Percentiles rank a stretch among this genome's conserved stretches.
Evolutionary conservation across 495 filamentous ascomycete species (phyloP).

Genomic region (Cryomyces minteri): DNA sequence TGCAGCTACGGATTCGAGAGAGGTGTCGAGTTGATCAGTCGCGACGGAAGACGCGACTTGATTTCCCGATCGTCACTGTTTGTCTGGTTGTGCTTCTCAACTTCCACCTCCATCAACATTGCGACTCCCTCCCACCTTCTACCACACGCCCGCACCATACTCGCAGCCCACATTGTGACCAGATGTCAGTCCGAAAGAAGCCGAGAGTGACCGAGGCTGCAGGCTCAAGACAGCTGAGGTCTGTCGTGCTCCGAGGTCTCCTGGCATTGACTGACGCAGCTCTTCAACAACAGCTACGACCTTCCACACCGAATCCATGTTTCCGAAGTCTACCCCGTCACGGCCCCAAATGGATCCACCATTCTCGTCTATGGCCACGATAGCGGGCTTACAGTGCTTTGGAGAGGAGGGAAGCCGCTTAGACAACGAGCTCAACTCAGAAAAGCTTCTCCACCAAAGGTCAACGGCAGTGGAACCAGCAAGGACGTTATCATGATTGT

Average conservation of each 20-base stretch:
- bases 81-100: no score
- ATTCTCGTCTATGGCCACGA: constrained; percentile 72
- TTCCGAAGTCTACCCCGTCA: constrained; percentile 56
- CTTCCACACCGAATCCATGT: constrained; percentile 55
- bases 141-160: no score
- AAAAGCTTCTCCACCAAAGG: constrained; percentile 18
- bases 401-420: constrained; percentile 59
- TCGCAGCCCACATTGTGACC: no score
- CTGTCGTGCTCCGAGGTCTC: neutral
- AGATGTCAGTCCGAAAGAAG: no score
- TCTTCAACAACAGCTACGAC: constrained; percentile 39
- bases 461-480: constrained; percentile 17
- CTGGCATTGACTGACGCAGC: neutral
- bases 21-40: no score
- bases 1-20: no score
- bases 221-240: neutral
- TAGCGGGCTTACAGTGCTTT: constrained; percentile 56
- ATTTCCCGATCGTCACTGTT: no score
- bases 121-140: no score
- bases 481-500: constrained; percentile 52
- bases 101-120: no score
- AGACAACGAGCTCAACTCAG: constrained; percentile 22
- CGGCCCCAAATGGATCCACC: constrained; percentile 65
- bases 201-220: no score
- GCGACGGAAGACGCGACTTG: no score